These are phyloP conservation scores for Aspergillus campestris DNA, from an alignment of 495 filamentous ascomycete genomes.

Conservation along the genomic window DNA sequence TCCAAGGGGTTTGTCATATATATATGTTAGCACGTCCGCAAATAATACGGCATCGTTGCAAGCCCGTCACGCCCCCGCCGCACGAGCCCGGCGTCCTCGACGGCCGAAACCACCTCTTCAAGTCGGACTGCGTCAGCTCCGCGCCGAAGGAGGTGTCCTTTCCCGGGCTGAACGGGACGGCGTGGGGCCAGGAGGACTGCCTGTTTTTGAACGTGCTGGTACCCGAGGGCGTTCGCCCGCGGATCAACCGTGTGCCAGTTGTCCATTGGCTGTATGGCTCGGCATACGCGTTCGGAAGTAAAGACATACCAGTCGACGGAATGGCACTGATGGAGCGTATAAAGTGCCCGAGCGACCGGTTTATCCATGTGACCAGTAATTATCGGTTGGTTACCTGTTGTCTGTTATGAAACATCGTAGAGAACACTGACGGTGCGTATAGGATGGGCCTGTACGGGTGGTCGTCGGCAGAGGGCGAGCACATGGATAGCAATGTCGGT, in stretches of 20 bases:
- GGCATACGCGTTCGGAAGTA: conserved; percentile 1
- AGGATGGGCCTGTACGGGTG: conserved; percentile 53
- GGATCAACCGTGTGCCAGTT: not conserved
- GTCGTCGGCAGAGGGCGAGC: conserved; percentile 36
- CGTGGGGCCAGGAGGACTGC: conserved; percentile 31
- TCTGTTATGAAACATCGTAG: not conserved
- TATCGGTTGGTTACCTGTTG: conserved; percentile 37
- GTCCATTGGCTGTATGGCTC: conserved; percentile 1
- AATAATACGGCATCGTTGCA: not conserved
- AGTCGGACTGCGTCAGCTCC: not conserved
- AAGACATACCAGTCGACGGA: not conserved
- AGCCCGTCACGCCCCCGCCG: conserved; percentile 25
- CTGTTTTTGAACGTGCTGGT: conserved; percentile 38
- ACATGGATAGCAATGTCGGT: conserved; percentile 1
- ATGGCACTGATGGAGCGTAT: not conserved
- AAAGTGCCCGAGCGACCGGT: not conserved
- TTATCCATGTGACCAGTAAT: conserved; percentile 57
- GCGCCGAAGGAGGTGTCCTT: not conserved
- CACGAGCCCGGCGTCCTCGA: conserved; percentile 19
- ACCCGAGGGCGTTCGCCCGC: conserved; percentile 9
- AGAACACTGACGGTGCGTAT: not conserved
- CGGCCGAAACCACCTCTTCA: conserved; percentile 3
- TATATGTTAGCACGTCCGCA: no score
- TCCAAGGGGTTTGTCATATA: no score
- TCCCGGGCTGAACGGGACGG: not conserved